Conservation (phyloP, 306 rosid species). For the Sicyos edulis region DNA sequence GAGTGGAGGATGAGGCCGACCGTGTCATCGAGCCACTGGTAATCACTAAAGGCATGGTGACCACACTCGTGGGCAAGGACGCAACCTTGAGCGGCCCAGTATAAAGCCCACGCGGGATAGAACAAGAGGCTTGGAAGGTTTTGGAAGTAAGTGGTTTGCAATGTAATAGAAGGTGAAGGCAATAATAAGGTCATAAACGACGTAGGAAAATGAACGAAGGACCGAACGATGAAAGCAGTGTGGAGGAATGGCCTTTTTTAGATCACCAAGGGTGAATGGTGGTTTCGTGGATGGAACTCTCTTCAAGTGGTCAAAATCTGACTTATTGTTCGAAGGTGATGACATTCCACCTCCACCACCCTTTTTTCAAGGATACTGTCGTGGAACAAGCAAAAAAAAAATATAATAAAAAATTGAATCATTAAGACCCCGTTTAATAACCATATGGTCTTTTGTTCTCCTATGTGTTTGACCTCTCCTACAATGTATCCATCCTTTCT, state of each 20-base stretch:
- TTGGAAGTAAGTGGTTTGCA: constrained; percentile 40
- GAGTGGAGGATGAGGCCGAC: constrained; percentile 90
- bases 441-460: too few species aligned
- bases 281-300: constrained; percentile 60
- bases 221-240: constrained; percentile 68
- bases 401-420: background rate
- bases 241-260: constrained; percentile 67
- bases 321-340: constrained; percentile 45
- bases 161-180: constrained; percentile 35
- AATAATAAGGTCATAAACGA: constrained; percentile 42
- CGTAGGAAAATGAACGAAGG: constrained; percentile 53
- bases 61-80: constrained; percentile 93
- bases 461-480: too few species aligned
- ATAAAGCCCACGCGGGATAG: constrained; percentile 54
- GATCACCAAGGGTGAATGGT: constrained; percentile 47
- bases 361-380: constrained; percentile 40
- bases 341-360: constrained; percentile 92
- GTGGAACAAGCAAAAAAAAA: constrained; percentile 31
- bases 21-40: constrained; percentile 84
- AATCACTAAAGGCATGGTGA: constrained; percentile 94
- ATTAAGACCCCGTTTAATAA: too few species aligned
- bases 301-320: constrained; percentile 34
- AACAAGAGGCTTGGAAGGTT: constrained; percentile 36
- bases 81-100: constrained; percentile 62
- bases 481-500: too few species aligned